phyloP scores from a whole-genome alignment of 352 stramenopile genomes.

The Globisporangium orthogonon region DNA sequence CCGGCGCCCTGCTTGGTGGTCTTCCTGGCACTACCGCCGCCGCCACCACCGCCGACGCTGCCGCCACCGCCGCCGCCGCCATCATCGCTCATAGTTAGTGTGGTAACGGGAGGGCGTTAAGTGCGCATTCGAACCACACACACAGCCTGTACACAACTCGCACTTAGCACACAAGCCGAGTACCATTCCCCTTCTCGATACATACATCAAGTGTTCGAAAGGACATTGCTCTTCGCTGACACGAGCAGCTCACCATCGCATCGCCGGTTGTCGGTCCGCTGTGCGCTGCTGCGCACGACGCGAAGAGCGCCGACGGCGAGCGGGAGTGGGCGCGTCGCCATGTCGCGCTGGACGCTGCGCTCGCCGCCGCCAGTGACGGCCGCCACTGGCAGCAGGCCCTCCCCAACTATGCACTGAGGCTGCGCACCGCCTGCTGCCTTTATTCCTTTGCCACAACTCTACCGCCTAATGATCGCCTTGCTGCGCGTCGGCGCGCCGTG shows the following conservation, averaged over 20 bases:
- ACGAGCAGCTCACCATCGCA: too few species aligned
- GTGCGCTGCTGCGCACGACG: not conserved
- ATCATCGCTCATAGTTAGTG: slow-evolving; percentile 17
- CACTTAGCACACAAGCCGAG: too few species aligned
- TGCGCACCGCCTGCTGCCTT: not conserved
- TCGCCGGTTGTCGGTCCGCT: too few species aligned
- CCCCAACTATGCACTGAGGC: too few species aligned
- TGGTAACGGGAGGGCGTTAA: too few species aligned
- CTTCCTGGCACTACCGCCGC: slow-evolving; percentile 24
- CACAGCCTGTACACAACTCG: too few species aligned
- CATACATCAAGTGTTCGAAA: too few species aligned
- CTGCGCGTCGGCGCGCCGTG: slow-evolving; percentile 76
- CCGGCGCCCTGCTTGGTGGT: slow-evolving; percentile 61
- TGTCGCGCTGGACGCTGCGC: slow-evolving; percentile 6
- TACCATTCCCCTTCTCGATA: too few species aligned
- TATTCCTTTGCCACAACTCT: slow-evolving; percentile 1
- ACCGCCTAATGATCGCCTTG: slow-evolving; percentile 74
- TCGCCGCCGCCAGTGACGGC: not conserved
- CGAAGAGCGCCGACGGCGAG: slow-evolving; percentile 24
- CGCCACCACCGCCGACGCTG: too few species aligned
- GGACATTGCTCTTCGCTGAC: too few species aligned
- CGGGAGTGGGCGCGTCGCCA: slow-evolving; percentile 39
- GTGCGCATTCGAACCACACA: too few species aligned
- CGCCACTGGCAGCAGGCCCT: too few species aligned
- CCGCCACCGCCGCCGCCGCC: not conserved